Conservation (phyloP, 2,329 filamentous ascomycete species). For the Sporothrix protearum region DNA sequence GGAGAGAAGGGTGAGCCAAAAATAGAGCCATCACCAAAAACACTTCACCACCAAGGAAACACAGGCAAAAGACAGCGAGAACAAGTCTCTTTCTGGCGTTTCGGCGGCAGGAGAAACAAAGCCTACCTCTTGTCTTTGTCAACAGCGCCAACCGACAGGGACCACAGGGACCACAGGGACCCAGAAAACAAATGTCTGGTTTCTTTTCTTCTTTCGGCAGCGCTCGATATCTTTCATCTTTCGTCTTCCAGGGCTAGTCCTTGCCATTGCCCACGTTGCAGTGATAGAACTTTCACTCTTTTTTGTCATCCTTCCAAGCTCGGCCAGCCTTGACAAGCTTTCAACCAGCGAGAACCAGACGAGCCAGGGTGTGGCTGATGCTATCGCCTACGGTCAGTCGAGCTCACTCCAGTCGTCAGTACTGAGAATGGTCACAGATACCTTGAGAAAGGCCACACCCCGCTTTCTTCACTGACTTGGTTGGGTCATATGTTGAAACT, state of each 20-base stretch:
- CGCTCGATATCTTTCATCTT: background rate
- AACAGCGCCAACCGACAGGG: background rate
- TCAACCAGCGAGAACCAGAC: background rate
- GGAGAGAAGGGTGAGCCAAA: background rate
- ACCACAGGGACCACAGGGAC: background rate
- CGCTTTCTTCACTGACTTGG: too few relatives aligned
- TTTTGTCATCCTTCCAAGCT: background rate
- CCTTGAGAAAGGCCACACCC: too few relatives aligned
- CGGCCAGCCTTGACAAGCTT: background rate
- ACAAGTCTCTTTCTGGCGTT: too few relatives aligned
- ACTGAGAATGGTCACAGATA: too few relatives aligned
- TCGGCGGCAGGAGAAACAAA: too few relatives aligned
- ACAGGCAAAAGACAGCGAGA: background rate
- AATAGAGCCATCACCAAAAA: background rate
- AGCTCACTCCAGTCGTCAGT: too few relatives aligned
- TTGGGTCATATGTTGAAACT: background rate
- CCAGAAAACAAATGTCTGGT: too few relatives aligned
- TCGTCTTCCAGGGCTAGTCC: too few relatives aligned
- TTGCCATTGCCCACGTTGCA: too few relatives aligned
- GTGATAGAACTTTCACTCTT: background rate
- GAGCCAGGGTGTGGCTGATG: background rate
- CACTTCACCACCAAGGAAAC: background rate
- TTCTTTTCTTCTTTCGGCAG: too few relatives aligned
- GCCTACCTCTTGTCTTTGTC: background rate
- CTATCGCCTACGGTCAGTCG: background rate